Evolutionary conservation across 148 eudicot genomes (phyloP), one percentile per base, ranked within the genome.

Genomic region (Amaranthus hypochondriacus): DNA sequence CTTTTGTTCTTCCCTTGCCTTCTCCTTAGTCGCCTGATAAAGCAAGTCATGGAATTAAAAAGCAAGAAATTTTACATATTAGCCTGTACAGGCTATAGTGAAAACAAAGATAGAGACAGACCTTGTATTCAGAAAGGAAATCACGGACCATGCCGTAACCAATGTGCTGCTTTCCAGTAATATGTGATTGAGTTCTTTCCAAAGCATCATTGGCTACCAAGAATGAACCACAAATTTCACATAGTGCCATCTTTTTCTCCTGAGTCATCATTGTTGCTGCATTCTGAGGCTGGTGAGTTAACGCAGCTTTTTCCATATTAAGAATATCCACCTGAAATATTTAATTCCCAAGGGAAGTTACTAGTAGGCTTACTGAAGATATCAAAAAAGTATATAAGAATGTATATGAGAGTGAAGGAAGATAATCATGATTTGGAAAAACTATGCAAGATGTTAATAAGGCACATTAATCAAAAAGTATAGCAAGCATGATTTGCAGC

Each of bases 171-270:
- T 95, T 95, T 68, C 99, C 99, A 39, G 97, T 86, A 71, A 95
- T 81, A 74, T 95, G 99, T 64, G 99, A 95, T 78, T 95, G 99
- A 66, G 96, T 89, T 83, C 99, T 90, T 81, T 95, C 99, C n/a
- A 83, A 82, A 56, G 90, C 99, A 77, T 95, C 99, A 77, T 95
- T 95, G 61, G 97, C 99, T 48, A 95, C 81, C 54, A 95, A 84
- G 78, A 95, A 95, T 44, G 99, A 95, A 48, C 99, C 99, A 83
- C 99, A 95, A 62, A 84, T 87, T 76, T 95, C 99, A 79, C 99
- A 95, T 44, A 95, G 82, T 28, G 97, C 99, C 99, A 95, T 92
- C 86, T 95, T 95, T 79, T 95, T 95, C 83, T 95, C 99, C 82
- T 92, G 97, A 10, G 93, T 87, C 68, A 92, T 75, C 96, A 95